Conservation (phyloP, 169 alveolate genomes). For the Babesia divergens region DNA sequence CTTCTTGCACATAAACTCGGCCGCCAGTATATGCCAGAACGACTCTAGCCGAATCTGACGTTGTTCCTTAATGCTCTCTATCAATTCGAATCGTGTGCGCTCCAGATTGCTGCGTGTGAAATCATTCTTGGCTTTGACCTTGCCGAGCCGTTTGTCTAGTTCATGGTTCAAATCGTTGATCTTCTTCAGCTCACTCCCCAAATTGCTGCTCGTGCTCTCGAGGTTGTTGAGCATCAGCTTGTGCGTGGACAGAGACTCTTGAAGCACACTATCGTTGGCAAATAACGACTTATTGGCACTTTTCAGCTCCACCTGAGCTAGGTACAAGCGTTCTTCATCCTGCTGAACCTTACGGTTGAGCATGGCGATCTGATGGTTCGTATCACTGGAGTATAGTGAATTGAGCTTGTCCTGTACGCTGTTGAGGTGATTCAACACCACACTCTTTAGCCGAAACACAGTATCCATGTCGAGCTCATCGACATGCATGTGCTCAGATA, state of each 20-base stretch:
- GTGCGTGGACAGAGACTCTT: constrained; percentile 33
- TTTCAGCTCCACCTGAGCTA: constrained; percentile 12
- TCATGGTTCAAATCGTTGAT: background rate
- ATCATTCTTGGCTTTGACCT: background rate
- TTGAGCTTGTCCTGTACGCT: constrained; percentile 1
- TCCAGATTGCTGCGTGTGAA: background rate
- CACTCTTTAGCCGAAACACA: background rate
- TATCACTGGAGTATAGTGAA: background rate
- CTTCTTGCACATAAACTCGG: constrained; percentile 40
- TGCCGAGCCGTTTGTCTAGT: constrained; percentile 11
- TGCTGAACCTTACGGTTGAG: constrained; percentile 15
- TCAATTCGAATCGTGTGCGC: background rate
- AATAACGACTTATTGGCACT: background rate
- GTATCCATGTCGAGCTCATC: constrained; percentile 7
- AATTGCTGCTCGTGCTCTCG: constrained; percentile 3
- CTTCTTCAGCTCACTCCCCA: background rate
- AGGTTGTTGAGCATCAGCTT: constrained; percentile 13
- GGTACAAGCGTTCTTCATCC: constrained; percentile 14
- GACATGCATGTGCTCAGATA: background rate
- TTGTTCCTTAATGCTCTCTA: constrained; percentile 2
- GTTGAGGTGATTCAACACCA: background rate
- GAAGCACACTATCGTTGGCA: constrained; percentile 8
- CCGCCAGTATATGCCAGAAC: constrained; percentile 3
- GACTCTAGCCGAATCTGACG: background rate
- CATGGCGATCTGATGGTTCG: constrained; percentile 18